These are phyloP conservation scores for Capsella bursapastoris DNA, from an alignment of 345 rosid species.

Conservation along the genomic window DNA sequence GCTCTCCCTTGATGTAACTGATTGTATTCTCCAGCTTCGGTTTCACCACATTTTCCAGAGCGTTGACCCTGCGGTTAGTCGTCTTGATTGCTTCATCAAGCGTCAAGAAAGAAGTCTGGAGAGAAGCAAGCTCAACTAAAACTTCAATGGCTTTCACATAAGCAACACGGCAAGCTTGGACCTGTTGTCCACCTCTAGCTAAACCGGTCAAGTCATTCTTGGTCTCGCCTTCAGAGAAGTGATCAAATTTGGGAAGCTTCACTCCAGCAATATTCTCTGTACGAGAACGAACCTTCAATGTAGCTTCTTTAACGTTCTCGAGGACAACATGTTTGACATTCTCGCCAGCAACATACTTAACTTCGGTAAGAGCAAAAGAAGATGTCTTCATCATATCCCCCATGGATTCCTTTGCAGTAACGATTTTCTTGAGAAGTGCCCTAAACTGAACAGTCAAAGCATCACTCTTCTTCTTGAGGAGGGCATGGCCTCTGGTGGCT, in stretches of 20 bases:
- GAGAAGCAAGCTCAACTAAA: slow-evolving; percentile 93
- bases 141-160: slow-evolving; percentile 88
- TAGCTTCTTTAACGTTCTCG: slow-evolving; percentile 82
- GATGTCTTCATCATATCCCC: slow-evolving; percentile 89
- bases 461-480: slow-evolving; percentile 97
- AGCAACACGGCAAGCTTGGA: slow-evolving; percentile 88
- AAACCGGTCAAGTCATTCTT: slow-evolving; percentile 90
- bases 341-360: slow-evolving; percentile 89
- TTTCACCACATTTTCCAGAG: slow-evolving; percentile 89
- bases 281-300: slow-evolving; percentile 78
- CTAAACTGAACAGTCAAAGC: slow-evolving; percentile 92
- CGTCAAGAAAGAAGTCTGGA: slow-evolving; percentile 89
- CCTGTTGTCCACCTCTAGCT: slow-evolving; percentile 96
- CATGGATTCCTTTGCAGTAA: slow-evolving; percentile 83
- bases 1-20: slow-evolving; percentile 81
- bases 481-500: slow-evolving; percentile 95
- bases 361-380: slow-evolving; percentile 80
- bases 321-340: slow-evolving; percentile 80
- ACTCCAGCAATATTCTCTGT: slow-evolving; percentile 90
- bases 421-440: slow-evolving; percentile 79
- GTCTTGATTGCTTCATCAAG: slow-evolving; percentile 98
- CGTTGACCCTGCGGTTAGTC: slow-evolving; percentile 90
- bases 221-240: slow-evolving; percentile 81
- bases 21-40: slow-evolving; percentile 89
- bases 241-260: slow-evolving; percentile 87